Base-by-base conservation (phyloP, 306 rosid species). In the Luffa acutangula region DNA sequence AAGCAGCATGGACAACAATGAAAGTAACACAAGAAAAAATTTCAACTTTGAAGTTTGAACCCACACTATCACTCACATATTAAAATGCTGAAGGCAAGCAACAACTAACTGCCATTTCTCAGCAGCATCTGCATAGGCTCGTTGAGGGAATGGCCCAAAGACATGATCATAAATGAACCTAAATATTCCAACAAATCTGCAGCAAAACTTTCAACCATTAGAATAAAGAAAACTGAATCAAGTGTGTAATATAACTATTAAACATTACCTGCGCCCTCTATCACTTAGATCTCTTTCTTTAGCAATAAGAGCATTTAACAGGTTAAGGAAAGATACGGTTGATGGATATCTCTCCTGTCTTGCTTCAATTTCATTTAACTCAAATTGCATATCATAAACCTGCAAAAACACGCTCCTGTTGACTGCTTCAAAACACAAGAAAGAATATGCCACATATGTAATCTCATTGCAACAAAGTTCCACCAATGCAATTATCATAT, bases 331-430 rank as follows among this genome's bases (percentile, higher is more conserved):
- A 59, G 98, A 95, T 85, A 95, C 81, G 53, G 96, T 95, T 21
- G 98, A 95, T 79, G 98, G 97, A 85, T 95, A 95, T 81, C 88
- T 96, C 76, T 95, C 97, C 83, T 93, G 90, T 84, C 98, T 95
- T 46, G 98, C 96, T 85, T 95, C 98, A 67, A 95, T 91, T 84
- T 92, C 98, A 39, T 95, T 95, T 80, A 95, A 83, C 87, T 95
- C 98, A 70, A 87, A 95, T 85, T 92, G 97, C 97, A 95, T 92
- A 83, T 95, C 98, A 90, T 92, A 95, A 81, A 95, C 89, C 98
- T 95, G 97, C 36, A 82, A 86, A 46, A 85, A 49, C 80, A 54
- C 76, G 20, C 83, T 77, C 71, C 36, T 63, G 60, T 62, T 53
- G 48, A n/a, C 3, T 37, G 34, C 20, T 15, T 74, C 13, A 17